Percentiles rank a stretch among this genome's conserved stretches.
phyloP scores from a whole-genome alignment of 2,329 filamentous ascomycete species.

The Pestalotiopsis sp. region DNA sequence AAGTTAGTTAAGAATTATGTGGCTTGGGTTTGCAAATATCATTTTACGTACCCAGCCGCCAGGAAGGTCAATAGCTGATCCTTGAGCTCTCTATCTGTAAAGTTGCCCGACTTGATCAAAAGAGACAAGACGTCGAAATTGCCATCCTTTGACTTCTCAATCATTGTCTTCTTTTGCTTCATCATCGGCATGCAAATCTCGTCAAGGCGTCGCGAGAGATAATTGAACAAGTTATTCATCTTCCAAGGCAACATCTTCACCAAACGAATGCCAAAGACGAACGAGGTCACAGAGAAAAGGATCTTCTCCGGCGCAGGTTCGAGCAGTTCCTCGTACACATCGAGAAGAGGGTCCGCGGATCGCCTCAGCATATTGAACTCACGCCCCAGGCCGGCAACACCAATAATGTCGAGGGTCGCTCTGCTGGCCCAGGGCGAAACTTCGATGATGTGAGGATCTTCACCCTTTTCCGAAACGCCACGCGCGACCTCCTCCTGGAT shows the following conservation, averaged over 20 bases:
- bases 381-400: slow-evolving; percentile 57
- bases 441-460: slow-evolving; percentile 33
- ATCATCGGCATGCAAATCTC: slow-evolving; percentile 48
- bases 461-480: background rate
- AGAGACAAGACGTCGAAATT: slow-evolving; percentile 66
- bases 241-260: slow-evolving; percentile 47
- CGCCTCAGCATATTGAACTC: slow-evolving; percentile 50
- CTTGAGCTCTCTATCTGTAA: slow-evolving; percentile 52
- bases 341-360: slow-evolving; percentile 41
- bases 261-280: slow-evolving; percentile 37
- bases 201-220: slow-evolving; percentile 37
- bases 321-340: slow-evolving; percentile 48
- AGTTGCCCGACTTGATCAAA: slow-evolving; percentile 53
- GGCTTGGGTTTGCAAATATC: slow-evolving; percentile 32
- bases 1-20: slow-evolving; percentile 29
- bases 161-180: slow-evolving; percentile 49
- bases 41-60: slow-evolving; percentile 49
- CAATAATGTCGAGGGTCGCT: slow-evolving; percentile 63
- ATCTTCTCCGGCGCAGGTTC: slow-evolving; percentile 38
- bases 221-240: slow-evolving; percentile 41
- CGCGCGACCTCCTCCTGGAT: slow-evolving; percentile 37
- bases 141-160: slow-evolving; percentile 30
- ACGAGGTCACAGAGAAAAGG: slow-evolving; percentile 41
- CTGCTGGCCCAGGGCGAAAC: slow-evolving; percentile 53
- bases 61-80: slow-evolving; percentile 60